Evolutionary conservation across 805 yeast genomes (phyloP), one percentile per base, ranked within the genome.

Genomic region (Diddensiella transvaalensis): DNA sequence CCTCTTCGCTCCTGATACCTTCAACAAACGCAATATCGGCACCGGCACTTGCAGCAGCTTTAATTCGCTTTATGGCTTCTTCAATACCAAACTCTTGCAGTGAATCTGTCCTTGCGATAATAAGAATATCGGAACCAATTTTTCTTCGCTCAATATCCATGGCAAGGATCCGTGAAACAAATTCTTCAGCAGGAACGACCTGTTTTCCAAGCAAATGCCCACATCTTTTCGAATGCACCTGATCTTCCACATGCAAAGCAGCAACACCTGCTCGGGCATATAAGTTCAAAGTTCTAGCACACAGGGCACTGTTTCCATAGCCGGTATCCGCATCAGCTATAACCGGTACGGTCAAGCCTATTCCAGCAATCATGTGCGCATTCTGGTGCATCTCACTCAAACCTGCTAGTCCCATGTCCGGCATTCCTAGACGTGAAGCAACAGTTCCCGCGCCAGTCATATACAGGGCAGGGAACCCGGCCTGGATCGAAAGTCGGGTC

Each of bases 311-410:
- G 22, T 47, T 47, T 10, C 50, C 50, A 21, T 47, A 47, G n/a
- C 50, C 50, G 3, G 50, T 42, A 32, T 47, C 50, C 15, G 50
- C 50, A 22, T 47, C 50, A 17, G 50, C 50, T 15, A 47, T 47
- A 3, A 46, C 36, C 15, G 49, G 49, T 11, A 46, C 29, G 8
- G 35, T 26, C 4, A 26, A 36, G 24, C 40, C 36, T 4, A 46
- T 30, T n/a, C 40, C 40, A 19, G 49, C 44, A 17, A 40, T 32
- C 39, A 46, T 21, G n/a, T 33, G 4, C 18, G 49, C 49, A 46
- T 40, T 38, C 21, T 35, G 39, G 13, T 43, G 37, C 49, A 46
- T 46, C 19, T 46, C 49, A 29, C 44, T 33, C 39, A 46, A 13
- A n/a, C 26, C 19, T 3, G 30, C 49, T 3, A 46, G 26, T 5